Evolutionary conservation across 2,329 filamentous ascomycete genomes (phyloP), one percentile per base, ranked within the genome.

Genomic region (Camillea tinctor): DNA sequence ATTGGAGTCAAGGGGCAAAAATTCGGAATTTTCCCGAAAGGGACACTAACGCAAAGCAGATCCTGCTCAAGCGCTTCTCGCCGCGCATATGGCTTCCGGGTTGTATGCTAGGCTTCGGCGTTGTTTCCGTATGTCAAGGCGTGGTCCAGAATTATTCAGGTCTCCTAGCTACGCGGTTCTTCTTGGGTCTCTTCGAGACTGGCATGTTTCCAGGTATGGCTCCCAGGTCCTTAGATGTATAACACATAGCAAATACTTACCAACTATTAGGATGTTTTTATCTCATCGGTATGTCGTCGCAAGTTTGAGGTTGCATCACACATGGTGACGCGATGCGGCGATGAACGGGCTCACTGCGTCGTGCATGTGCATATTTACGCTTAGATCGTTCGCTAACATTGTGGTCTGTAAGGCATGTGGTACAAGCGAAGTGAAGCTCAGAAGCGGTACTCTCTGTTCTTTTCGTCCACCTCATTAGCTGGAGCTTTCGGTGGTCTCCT

Each of bases 391-490:
- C 26, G 54, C 66, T 71, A 59, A 70, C 50, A 15, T 49, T 5
- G 15, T 52, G 6, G 23, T 52, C n/a, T 23, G 26, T 50, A 53
- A 77, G 79, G 91, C 60, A 94, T 94, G 88, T 96, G 91, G 93
- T 99, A 98, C 69, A 88, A 88, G 61, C 87, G 94, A 61, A 81
- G 81, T 51, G 95, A 98, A 76, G 92, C 93, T 1, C 94, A 98
- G 76, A 92, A 92, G 70, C 88, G 95, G 26, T 97, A 93, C 77
- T 91, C 88, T 17, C 93, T 98, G 80, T 98, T 98, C 81, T 98
- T 98, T 80, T 88, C 85, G 70, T 91, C 84, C 24, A 93, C 91
- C 0, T 90, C 88, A 0, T 79, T 94, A 3, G 91, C 91, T 1
- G 91, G 91, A 30, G 91, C 92, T 0, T 97, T 97, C 69, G 93